Percentiles rank a stretch among this genome's conserved stretches.
phyloP scores from a whole-genome alignment of 345 rosid genomes.

The Aethionema arabicum region DNA sequence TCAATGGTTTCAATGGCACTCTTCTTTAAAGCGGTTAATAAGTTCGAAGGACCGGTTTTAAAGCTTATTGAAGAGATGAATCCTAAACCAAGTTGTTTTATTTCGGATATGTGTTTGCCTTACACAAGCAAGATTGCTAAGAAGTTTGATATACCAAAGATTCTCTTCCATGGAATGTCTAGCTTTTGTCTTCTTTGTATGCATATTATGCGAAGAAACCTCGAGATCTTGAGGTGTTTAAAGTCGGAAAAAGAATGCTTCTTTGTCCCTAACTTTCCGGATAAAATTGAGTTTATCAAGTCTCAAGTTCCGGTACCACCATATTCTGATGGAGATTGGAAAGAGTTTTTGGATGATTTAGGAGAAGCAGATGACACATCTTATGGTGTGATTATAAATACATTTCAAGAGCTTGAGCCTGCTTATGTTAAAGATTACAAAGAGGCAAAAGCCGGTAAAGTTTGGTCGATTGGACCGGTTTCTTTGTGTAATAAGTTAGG shows the following conservation, averaged over 20 bases:
- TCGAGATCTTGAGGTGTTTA: constrained; percentile 15
- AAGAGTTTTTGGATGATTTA: constrained; percentile 14
- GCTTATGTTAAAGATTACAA: constrained; percentile 38
- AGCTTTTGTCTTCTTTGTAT: constrained; percentile 43
- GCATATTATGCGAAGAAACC: constrained; percentile 11
- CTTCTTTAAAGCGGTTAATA: constrained; percentile 24
- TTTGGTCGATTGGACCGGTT: constrained; percentile 56
- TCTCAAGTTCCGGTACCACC: constrained; percentile 30
- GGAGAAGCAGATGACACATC: constrained; percentile 29
- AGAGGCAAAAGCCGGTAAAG: constrained; percentile 30
- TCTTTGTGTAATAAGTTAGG: constrained; percentile 36
- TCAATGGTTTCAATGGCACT: neutral
- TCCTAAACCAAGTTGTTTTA: constrained; percentile 48
- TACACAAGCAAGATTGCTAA: constrained; percentile 40
- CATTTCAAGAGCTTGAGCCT: constrained; percentile 44
- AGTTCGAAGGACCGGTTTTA: constrained; percentile 29
- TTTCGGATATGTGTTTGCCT: constrained; percentile 44
- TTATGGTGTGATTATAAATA: constrained; percentile 45
- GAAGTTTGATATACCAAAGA: constrained; percentile 46
- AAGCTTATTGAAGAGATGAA: constrained; percentile 36
- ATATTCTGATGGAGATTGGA: constrained; percentile 17
- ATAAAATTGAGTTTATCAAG: constrained; percentile 41
- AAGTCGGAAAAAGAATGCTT: constrained; percentile 29
- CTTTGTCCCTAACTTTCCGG: constrained; percentile 41
- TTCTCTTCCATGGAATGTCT: constrained; percentile 51